These are phyloP conservation scores for Vigna unguiculata DNA, from an alignment of 306 rosid species.

Conservation along the genomic window DNA sequence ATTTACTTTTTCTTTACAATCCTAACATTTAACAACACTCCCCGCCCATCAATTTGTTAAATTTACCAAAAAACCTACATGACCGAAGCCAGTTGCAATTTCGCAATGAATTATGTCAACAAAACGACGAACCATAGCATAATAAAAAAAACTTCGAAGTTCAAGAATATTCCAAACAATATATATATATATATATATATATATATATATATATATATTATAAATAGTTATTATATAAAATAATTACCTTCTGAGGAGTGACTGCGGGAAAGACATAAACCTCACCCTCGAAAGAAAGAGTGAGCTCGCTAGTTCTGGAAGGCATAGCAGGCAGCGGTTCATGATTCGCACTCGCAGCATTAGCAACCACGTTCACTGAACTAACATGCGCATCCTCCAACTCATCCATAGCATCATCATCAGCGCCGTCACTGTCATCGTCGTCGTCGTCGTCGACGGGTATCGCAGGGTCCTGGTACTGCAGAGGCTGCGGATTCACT, in stretches of 20 bases:
- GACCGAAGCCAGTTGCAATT: neutral
- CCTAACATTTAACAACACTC: neutral
- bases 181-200: too few relatives aligned
- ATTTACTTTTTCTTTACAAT: neutral
- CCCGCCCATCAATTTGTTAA: neutral
- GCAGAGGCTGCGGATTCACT: conserved; percentile 75
- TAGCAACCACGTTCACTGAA: conserved; percentile 51
- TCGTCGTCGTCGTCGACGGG: conserved; percentile 52
- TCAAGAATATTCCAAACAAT: neutral
- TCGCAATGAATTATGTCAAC: neutral
- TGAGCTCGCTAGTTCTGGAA: conserved; percentile 85
- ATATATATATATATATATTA: too few relatives aligned
- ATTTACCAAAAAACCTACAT: neutral
- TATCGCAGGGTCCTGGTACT: conserved; percentile 54
- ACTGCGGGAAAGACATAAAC: conserved; percentile 94
- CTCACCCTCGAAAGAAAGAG: conserved; percentile 97
- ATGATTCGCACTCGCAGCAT: conserved; percentile 49
- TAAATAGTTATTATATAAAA: neutral
- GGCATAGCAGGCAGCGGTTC: conserved; percentile 60
- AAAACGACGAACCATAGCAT: conserved; percentile 17
- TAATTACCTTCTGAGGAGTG: conserved; percentile 79
- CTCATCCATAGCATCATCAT: conserved; percentile 70
- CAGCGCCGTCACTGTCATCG: conserved; percentile 47
- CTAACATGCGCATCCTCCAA: conserved; percentile 55
- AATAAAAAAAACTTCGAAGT: neutral